Base-by-base conservation (phyloP, 352 stramenopile species). In the Phytophthora fragariaefolia region DNA sequence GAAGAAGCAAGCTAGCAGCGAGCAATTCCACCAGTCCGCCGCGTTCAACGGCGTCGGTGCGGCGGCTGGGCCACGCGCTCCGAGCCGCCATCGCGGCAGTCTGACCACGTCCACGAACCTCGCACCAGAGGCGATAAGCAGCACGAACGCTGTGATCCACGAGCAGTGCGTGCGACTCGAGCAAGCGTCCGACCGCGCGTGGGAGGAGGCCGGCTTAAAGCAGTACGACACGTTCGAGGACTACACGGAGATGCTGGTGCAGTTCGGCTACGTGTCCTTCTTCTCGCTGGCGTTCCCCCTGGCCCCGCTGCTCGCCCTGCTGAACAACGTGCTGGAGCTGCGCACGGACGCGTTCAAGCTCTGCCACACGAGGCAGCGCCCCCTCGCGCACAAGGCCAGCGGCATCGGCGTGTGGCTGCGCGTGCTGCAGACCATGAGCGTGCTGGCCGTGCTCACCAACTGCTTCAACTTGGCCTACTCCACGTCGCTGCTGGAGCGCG, bases 211-310 rank as follows among this genome's bases (percentile, higher is more conserved):
- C 49, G 85, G 95, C 58, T 78, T 98, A 15, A 87, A 91, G 65
- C 67, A 79, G 38, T 97, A 99, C 75, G 92, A 98, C 61, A 98
- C 90, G 68, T 99, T 99, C 70, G 90, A 97, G 26, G 95, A 98
- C 67, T 98, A 98, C 71, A 95, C 97, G 8, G 86, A 94, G 71
- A 92, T 96, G 83, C 67, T 98, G 42, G 95, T 98, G 56, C 94
- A 98, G 70, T 98, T 99, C 69, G 93, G 92, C 38, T 98, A 98
- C 73, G 94, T 98, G 34, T 96, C 92, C 18, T 98, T 97, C 69
- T 99, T 99, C 76, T 98, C 92, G 48, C 74, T 98, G 13, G 89
- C 97, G 2, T 91, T 99, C 43, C 95, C 96, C n/a, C 86, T 98
- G n/a, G 97, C 93, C 9, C 95, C 96, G 40, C 67, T 98, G 12